phyloP scores from a whole-genome alignment of 2,329 filamentous ascomycete genomes.

The Penicillium vulpinum region DNA sequence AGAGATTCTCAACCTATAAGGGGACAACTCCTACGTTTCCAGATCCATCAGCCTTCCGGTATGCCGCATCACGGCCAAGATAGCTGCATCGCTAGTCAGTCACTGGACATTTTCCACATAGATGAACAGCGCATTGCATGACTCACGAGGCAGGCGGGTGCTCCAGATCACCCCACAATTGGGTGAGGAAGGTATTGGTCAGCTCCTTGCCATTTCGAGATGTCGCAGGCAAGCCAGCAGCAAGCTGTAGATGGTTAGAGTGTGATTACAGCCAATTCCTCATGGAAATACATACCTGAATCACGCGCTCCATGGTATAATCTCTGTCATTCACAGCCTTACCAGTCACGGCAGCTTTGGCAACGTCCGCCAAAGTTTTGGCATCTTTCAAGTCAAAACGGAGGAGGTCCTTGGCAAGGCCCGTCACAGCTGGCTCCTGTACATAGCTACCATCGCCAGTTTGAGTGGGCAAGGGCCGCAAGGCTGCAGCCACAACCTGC shows the following conservation, averaged over 20 bases:
- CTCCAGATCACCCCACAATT: constrained; percentile 56
- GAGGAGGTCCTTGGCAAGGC: constrained; percentile 48
- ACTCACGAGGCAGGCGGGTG: constrained; percentile 55
- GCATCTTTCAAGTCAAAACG: constrained; percentile 50
- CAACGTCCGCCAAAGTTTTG: constrained; percentile 41
- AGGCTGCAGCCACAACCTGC: constrained; percentile 43
- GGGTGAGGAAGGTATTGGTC: constrained; percentile 54
- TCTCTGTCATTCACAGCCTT: constrained; percentile 61
- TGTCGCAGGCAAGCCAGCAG: constrained; percentile 39
- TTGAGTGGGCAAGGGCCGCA: constrained; percentile 44
- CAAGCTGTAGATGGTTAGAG: constrained; percentile 29
- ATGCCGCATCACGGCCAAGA: constrained; percentile 37
- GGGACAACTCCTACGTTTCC: constrained; percentile 36
- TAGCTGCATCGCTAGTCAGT: constrained; percentile 29
- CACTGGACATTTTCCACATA: constrained; percentile 9
- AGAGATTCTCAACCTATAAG: constrained; percentile 30
- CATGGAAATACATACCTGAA: constrained; percentile 39
- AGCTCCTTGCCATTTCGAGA: constrained; percentile 39
- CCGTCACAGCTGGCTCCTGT: constrained; percentile 34
- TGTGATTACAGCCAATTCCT: background rate
- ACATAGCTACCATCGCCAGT: constrained; percentile 46
- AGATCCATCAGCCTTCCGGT: constrained; percentile 42
- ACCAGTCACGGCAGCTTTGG: constrained; percentile 49
- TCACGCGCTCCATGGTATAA: constrained; percentile 61
- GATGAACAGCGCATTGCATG: background rate